Conservation (phyloP, 2,329 filamentous ascomycete genomes). For the Biscogniauxia marginata region DNA sequence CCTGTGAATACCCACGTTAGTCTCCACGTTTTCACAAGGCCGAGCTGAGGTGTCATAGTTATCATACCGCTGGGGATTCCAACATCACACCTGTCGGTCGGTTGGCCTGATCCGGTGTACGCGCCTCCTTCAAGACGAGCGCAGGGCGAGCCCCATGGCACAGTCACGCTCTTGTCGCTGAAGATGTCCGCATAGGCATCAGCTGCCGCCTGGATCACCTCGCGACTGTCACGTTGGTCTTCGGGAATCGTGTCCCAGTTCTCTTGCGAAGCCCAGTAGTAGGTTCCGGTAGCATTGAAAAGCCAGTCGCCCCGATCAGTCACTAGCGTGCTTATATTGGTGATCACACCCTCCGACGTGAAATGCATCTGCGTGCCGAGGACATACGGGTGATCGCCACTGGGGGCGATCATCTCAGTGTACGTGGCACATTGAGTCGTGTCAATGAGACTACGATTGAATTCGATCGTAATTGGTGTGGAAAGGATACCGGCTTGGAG, state of each 20-base stretch:
- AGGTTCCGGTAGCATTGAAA: conserved; percentile 37
- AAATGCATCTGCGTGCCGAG: conserved; percentile 37
- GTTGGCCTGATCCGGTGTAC: conserved; percentile 33
- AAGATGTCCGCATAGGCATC: conserved; percentile 40
- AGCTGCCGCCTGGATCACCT: conserved; percentile 35
- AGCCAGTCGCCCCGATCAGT: conserved; percentile 38
- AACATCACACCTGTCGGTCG: conserved; percentile 33
- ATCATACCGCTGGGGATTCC: conserved; percentile 35
- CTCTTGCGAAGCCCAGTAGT: conserved; percentile 35
- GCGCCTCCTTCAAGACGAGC: conserved; percentile 37
- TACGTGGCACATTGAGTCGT: conserved; percentile 38
- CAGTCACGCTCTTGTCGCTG: conserved; percentile 35
- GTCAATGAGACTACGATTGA: conserved; percentile 38
- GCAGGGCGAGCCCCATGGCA: conserved; percentile 39
- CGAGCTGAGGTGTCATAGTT: no score
- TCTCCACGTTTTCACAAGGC: not conserved
- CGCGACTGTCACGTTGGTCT: conserved; percentile 32
- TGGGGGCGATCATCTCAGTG: conserved; percentile 37
- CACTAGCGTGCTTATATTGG: conserved; percentile 33
- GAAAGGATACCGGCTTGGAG: conserved; percentile 32
- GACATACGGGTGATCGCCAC: conserved; percentile 35
- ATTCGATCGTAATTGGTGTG: conserved; percentile 33
- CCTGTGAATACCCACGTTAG: conserved; percentile 15
- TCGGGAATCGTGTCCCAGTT: conserved; percentile 35
- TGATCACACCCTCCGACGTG: conserved; percentile 23